Base-by-base conservation (phyloP, 495 filamentous ascomycete genomes). In the Neurospora tetraspora region DNA sequence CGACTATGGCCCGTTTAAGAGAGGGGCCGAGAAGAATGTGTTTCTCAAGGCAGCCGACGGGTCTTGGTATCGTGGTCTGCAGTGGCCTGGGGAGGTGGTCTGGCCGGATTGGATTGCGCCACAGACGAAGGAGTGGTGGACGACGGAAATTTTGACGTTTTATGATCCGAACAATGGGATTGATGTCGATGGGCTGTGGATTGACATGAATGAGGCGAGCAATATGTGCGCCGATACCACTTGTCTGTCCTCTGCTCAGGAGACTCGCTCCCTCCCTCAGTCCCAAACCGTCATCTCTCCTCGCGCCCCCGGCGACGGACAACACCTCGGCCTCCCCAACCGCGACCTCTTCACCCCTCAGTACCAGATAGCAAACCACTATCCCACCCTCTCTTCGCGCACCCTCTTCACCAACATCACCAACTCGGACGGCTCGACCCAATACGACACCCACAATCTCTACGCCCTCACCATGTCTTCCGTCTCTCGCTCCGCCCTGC, bases 61-160 rank as follows among this genome's bases (percentile, higher is more conserved):
- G 14, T 86, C 86, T 11, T 80, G 90, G 45, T 94, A 90, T 82
- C 83, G 90, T 75, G 94, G 91, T 27, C 89, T 91, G 11, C 93
- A 96, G 38, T 97, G 94, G 94, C 92, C 93, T 27, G 94, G 94
- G 65, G 86, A 90, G 31, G 91, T 92, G 5, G 92, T 88, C 3
- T 96, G 90, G 79, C 93, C 93, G 0, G 94, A 97, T 80, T 96
- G 93, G 94, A 94, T 96, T 78, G 84, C 90, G 61, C 85, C 89
- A 0, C 85, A 85, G 31, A 88, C 88, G 0, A 85, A 90, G 70
- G 78, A 80, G 1, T 97, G 89, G 81, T 97, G 94, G 94, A 90
- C 89, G 71, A 83, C 81, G 20, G 90, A 96, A 78, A 93, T 96
- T 77, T 74, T 71, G 16, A 72, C 74, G 1, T 95, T 96, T 82